These are phyloP conservation scores for Byssochlamys sp. DNA, from an alignment of 2,329 filamentous ascomycete genomes.

Conservation along the genomic window DNA sequence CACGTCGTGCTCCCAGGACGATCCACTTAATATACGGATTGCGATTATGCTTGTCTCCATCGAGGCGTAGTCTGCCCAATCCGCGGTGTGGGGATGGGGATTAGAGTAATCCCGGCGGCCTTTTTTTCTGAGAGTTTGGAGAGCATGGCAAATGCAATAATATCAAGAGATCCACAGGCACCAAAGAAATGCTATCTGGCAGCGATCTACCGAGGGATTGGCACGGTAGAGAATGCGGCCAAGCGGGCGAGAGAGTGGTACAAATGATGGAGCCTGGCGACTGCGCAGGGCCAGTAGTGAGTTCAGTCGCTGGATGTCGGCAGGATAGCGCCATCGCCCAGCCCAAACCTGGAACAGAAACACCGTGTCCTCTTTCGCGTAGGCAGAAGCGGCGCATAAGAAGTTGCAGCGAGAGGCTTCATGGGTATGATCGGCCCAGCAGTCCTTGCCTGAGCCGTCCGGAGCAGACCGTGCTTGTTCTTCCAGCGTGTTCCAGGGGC, in stretches of 20 bases:
- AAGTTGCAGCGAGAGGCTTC: slow-evolving; percentile 3
- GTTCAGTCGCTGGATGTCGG: not conserved
- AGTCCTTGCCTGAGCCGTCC: slow-evolving; percentile 1
- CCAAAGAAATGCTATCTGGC: not conserved
- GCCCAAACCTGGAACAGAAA: slow-evolving; percentile 9
- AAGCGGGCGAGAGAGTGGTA: not conserved
- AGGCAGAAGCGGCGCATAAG: not conserved
- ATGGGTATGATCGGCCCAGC: not conserved
- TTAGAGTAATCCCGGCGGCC: not conserved
- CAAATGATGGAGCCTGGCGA: not conserved
- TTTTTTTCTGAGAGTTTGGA: no score
- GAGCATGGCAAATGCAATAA: not conserved
- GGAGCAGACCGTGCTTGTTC: not conserved
- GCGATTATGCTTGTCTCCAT: not conserved
- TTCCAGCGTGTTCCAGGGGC: not conserved
- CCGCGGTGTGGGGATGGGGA: not conserved
- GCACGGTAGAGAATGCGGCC: not conserved
- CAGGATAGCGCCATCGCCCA: slow-evolving; percentile 3
- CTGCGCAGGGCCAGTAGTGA: not conserved
- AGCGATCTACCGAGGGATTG: not conserved
- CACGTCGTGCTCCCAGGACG: not conserved
- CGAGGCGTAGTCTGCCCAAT: not conserved
- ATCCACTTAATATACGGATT: not conserved
- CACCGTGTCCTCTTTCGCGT: slow-evolving; percentile 20
- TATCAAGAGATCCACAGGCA: not conserved